A percentile compares a stretch with the other conserved stretches of the same genome.
These are phyloP conservation scores for Corymbia citriodora DNA, from an alignment of 441 rosid species.

Conservation along the genomic window DNA sequence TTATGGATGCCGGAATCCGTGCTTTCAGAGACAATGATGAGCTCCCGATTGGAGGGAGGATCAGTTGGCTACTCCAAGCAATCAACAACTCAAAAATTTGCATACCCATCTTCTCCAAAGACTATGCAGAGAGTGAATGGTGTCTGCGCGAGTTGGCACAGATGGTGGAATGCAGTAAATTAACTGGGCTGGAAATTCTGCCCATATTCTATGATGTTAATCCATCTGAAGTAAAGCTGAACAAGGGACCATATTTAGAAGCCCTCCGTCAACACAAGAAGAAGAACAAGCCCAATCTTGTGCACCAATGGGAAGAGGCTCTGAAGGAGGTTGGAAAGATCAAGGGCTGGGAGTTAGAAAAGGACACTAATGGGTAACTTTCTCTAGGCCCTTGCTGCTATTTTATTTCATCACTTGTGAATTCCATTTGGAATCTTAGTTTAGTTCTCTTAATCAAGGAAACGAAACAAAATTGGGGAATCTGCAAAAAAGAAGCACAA, in stretches of 20 bases:
- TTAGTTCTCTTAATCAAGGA: background rate
- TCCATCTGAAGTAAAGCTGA: constrained; percentile 7
- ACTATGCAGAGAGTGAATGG: constrained; percentile 10
- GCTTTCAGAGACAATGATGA: constrained; percentile 8
- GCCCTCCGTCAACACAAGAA: background rate
- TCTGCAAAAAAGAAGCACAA: background rate
- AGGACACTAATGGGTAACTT: constrained; percentile 8
- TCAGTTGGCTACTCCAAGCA: constrained; percentile 4
- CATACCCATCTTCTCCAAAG: constrained; percentile 10
- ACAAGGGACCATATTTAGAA: background rate
- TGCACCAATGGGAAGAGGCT: constrained; percentile 11
- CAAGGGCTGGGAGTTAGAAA: constrained; percentile 10
- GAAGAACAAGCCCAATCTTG: background rate
- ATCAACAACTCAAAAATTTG: constrained; percentile 8
- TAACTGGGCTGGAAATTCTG: constrained; percentile 1
- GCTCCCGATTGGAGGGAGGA: background rate
- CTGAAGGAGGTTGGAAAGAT: constrained; percentile 4
- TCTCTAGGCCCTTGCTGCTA: background rate
- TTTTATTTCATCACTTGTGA: background rate
- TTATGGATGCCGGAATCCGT: background rate
- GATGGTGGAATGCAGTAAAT: constrained; percentile 3
- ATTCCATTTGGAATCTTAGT: background rate
- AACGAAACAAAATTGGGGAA: background rate
- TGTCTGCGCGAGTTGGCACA: constrained; percentile 10
- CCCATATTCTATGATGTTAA: constrained; percentile 11